These are phyloP conservation scores for Vitis labrusca DNA, from an alignment of 164 flowering plant genomes.

Conservation along the genomic window DNA sequence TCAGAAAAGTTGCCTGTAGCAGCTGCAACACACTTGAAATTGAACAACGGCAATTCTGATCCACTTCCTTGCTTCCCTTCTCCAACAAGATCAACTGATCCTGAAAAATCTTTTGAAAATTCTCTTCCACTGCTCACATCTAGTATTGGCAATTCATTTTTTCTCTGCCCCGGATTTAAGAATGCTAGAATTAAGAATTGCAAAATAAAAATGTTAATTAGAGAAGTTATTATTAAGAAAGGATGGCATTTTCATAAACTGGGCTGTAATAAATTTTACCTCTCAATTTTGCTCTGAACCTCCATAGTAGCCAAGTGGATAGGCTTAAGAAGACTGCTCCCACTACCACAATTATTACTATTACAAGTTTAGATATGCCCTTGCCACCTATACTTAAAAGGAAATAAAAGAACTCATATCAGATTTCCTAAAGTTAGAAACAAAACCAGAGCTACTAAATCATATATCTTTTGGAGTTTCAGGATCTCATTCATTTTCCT, in stretches of 20 bases:
- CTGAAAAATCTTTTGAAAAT: slow-evolving; percentile 37
- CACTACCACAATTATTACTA: slow-evolving; percentile 18
- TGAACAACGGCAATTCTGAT: slow-evolving; percentile 48
- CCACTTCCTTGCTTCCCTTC: slow-evolving; percentile 34
- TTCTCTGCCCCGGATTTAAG: slow-evolving; percentile 8
- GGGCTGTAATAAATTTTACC: slow-evolving; percentile 18
- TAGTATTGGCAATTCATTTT: slow-evolving; percentile 7
- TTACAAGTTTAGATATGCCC: slow-evolving; percentile 16
- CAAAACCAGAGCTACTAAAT: background rate
- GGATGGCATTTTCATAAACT: background rate
- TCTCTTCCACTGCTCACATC: slow-evolving; percentile 30
- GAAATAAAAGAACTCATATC: background rate
- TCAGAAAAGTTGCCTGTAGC: slow-evolving; percentile 59
- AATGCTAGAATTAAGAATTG: slow-evolving; percentile 1
- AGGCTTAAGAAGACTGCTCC: slow-evolving; percentile 21
- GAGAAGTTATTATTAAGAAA: background rate
- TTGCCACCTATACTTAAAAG: slow-evolving; percentile 16
- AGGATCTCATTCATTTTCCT: too few relatives aligned
- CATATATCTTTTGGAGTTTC: too few relatives aligned
- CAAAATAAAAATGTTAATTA: background rate
- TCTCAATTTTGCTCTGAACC: slow-evolving; percentile 27
- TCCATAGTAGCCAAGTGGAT: slow-evolving; percentile 34
- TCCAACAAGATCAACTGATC: slow-evolving; percentile 23
- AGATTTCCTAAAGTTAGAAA: background rate
- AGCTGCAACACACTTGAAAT: slow-evolving; percentile 31